phyloP scores from a whole-genome alignment of 192 early-diverging fungal species.

The Oehlia diaphana region DNA sequence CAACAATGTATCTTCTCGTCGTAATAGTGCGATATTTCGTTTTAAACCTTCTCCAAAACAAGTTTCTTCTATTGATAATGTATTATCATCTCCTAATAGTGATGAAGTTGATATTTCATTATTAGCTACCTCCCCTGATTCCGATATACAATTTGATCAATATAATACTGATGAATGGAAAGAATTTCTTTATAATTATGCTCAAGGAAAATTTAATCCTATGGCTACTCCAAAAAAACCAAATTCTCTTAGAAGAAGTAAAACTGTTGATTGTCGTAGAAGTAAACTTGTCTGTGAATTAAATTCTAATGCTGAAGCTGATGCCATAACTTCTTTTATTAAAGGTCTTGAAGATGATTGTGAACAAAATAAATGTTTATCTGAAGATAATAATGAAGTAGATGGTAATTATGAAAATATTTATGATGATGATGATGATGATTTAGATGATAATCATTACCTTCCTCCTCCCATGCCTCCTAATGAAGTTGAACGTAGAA shows the following conservation, averaged over 20 bases:
- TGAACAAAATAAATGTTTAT: no score
- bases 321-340: no score
- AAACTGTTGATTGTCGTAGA: neutral
- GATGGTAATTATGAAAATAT: neutral
- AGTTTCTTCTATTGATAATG: neutral
- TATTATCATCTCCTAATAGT: no score
- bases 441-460: neutral
- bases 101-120: neutral
- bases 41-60: neutral
- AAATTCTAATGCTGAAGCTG: no score
- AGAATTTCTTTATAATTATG: constrained; percentile 4
- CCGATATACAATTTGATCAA: neutral
- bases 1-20: no score
- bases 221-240: constrained; percentile 19
- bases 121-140: neutral
- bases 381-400: no score
- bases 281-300: neutral
- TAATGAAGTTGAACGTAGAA: constrained; percentile 9
- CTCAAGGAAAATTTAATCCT: constrained; percentile 25
- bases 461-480: constrained; percentile 6
- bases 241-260: neutral
- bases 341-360: neutral
- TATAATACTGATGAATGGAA: neutral
- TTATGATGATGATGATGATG: neutral
- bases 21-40: no score